Percentiles rank a stretch among this genome's conserved stretches.
Evolutionary conservation across 208 protist genomes (phyloP).

Genomic region (Herpetomonas tarakana): DNA sequence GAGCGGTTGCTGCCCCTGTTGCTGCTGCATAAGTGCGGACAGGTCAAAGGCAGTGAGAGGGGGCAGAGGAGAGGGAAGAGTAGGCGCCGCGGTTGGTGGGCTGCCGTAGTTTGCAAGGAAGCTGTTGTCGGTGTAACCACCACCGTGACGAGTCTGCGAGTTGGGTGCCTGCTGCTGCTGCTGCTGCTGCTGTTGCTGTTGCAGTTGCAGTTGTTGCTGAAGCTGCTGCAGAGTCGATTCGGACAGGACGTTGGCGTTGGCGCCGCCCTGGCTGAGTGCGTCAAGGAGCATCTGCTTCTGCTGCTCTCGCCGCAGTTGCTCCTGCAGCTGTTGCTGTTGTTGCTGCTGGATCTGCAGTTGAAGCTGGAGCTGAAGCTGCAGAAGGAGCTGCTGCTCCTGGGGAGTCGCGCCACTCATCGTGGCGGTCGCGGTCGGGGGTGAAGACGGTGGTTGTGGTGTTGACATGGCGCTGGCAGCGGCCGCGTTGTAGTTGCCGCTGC

Average conservation of each 20-base stretch:
- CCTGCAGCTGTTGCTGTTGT: background rate
- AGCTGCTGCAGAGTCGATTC: background rate
- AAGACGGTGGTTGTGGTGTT: background rate
- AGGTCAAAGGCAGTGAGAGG: background rate
- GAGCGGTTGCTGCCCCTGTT: constrained; percentile 5
- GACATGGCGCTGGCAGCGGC: background rate
- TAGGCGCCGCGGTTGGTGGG: background rate
- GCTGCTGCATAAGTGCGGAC: background rate
- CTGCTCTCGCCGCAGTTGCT: background rate
- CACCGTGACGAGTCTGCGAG: background rate
- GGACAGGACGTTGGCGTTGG: background rate
- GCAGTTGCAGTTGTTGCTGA: constrained; percentile 9
- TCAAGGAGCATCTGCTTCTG: background rate
- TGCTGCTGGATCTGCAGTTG: background rate
- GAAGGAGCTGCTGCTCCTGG: background rate
- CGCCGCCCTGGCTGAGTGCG: background rate
- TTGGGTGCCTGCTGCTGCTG: background rate
- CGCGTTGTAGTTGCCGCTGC: constrained; percentile 1
- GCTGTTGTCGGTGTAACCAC: too few relatives aligned
- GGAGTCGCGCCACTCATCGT: background rate
- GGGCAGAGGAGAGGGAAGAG: background rate
- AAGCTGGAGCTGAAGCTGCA: background rate
- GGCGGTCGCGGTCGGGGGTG: background rate
- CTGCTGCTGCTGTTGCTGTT: constrained; percentile 6
- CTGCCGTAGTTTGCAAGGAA: background rate